phyloP scores from a whole-genome alignment of 169 alveolate species.

The Plasmodium vivax region DNA sequence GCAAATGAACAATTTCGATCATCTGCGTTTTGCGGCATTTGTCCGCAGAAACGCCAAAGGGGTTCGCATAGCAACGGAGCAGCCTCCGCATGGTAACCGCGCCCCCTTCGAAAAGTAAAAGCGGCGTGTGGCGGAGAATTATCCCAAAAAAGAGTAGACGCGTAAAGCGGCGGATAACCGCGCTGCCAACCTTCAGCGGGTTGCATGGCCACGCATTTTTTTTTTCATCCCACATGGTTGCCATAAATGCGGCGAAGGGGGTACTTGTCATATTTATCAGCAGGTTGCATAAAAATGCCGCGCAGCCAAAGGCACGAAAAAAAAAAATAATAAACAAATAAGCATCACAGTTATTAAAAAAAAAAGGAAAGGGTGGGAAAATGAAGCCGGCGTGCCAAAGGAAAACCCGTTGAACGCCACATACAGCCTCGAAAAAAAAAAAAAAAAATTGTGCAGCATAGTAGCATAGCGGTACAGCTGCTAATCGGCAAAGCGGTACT shows the following conservation, averaged over 20 bases:
- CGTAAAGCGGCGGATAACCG: neutral
- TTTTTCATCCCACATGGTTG: neutral
- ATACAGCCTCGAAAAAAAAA: too few relatives aligned
- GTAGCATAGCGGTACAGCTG: neutral
- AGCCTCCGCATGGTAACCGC: neutral
- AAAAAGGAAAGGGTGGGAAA: neutral
- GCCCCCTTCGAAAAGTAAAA: neutral
- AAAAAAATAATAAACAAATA: too few relatives aligned
- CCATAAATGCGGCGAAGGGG: neutral
- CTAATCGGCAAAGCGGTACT: neutral
- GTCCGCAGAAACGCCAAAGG: neutral
- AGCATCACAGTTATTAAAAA: neutral
- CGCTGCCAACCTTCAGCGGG: neutral
- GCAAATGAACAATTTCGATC: neutral
- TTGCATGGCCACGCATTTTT: neutral
- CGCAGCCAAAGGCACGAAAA: neutral
- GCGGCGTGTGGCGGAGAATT: neutral
- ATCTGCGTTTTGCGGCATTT: neutral
- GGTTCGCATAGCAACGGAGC: neutral
- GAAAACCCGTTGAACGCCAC: neutral
- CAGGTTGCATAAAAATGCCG: neutral
- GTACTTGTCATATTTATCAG: neutral
- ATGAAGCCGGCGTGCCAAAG: neutral
- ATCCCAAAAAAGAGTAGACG: neutral
- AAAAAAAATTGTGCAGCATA: neutral